Evolutionary conservation across 2,329 filamentous ascomycete genomes (phyloP), one percentile per base, ranked within the genome.

Genomic region (Lachnellula subtilissima): DNA sequence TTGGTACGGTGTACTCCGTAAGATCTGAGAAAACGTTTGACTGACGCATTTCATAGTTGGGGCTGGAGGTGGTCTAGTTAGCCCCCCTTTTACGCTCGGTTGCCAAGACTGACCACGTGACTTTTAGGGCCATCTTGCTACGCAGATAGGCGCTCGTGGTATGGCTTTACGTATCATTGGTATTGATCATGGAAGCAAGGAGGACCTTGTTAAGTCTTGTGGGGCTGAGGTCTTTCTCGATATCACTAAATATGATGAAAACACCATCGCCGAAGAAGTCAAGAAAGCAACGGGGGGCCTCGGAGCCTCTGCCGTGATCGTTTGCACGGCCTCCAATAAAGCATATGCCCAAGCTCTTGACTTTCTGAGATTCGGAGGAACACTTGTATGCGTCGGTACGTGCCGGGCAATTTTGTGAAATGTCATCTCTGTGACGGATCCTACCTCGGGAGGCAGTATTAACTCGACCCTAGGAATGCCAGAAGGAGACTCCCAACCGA

Each of bases 171-270:
- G 85, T 46, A 82, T 87, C 37, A 83, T 87, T 55, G 85, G 83
- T 25, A 78, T 88, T 66, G 86, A 88, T 67, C 76, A 82, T 61
- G 80, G 78, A 47, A 79, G 75, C 64, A 88, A 88, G 69, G 79
- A 81, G 62, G 64, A 78, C 12, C 66, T 87, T 2, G 77, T 81
- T 9, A 77, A 77, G 48, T 75, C 79, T 0, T 83, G 76, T n/a
- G 85, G 85, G 8, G 84, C 84, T 0, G 84, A 88, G 66, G 78
- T 81, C 61, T 88, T 88, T 70, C 74, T 88, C 56, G 82, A 86
- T 59, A 74, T 87, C 56, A 81, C 82, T 32, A 73, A 77, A 54
- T 76, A 63, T 39, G 73, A 77, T 53, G 75, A 78, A 47, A 75
- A 78, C 46, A 75, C 76, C 12, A 73, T 84, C 6, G 74, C 74